Evolutionary conservation across 2,329 filamentous ascomycete species (phyloP), one percentile per base, ranked within the genome.

Genomic region (Xylariaceae sp.): DNA sequence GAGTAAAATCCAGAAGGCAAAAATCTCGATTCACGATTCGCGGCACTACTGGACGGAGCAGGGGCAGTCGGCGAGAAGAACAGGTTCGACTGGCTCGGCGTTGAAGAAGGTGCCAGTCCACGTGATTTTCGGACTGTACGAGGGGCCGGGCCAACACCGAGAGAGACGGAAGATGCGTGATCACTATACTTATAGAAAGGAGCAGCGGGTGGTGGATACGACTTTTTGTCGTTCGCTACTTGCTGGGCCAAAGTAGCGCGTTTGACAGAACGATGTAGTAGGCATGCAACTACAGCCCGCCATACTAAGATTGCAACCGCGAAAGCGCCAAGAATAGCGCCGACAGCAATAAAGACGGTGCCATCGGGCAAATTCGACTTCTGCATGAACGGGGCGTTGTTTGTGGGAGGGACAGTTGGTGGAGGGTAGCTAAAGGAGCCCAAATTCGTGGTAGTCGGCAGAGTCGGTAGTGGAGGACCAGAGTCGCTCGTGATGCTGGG

Each of bases 61-160:
- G 81, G 83, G 1, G 92, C 92, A 0, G 94, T 97, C 0, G 94
- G 94, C 7, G 91, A 96, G 76, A 96, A 99, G 80, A 99, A 99
- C 15, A 97, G 78, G 58, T 87, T 89, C 36, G 83, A 83, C 63
- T 80, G 76, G 65, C 81, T 87, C 10, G 78, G 83, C 22, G 80
- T 83, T 47, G 74, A 74, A 9, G 80, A 81, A 2, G 78, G 78
- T 29, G 74, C 71, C 2, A 79, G 76, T 1, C 75, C 79, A 45
- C 80, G 78, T 13, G 78, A 78, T 46, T 79, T 75, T 51, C 80
- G 76, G 26, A 73, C 71, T 36, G 75, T 76, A 22, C 81, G 81
- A 43, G 76, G 78, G 49, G 72, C 72, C 10, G 72, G 70, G 26
- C 74, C 72, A 49, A 76, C 75, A 58, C 70, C 70, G 26, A 80